phyloP scores from a whole-genome alignment of 257 asterid species.

The Phtheirospermum japonicum region DNA sequence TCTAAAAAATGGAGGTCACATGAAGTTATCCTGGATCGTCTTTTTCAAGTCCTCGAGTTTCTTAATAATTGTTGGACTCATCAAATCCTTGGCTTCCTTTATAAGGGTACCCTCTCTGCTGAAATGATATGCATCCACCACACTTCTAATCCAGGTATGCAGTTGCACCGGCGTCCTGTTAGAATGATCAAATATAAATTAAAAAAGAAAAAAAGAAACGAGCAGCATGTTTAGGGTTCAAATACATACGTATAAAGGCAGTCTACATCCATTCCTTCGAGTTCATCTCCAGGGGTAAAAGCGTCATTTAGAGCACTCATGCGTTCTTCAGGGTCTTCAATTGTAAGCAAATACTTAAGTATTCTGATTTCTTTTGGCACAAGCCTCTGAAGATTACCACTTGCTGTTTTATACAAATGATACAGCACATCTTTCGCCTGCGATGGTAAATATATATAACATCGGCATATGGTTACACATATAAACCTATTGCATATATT shows the following conservation, averaged over 20 bases:
- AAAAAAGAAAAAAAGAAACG: neutral
- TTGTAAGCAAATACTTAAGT: constrained; percentile 71
- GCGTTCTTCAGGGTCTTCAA: constrained; percentile 81
- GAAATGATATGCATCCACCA: constrained; percentile 73
- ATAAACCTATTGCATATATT: too few relatives aligned
- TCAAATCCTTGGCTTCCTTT: constrained; percentile 77
- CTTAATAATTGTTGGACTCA: constrained; percentile 66
- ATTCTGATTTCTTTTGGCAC: constrained; percentile 93
- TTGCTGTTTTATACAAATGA: constrained; percentile 68
- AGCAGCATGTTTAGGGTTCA: constrained; percentile 11
- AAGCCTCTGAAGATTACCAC: constrained; percentile 81
- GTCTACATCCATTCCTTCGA: constrained; percentile 71
- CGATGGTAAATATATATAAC: neutral
- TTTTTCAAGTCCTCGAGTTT: constrained; percentile 65
- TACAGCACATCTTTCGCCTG: constrained; percentile 82
- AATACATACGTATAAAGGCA: constrained; percentile 72
- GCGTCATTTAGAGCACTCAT: constrained; percentile 75
- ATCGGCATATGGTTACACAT: too few relatives aligned
- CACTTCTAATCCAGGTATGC: constrained; percentile 56
- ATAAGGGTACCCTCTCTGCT: constrained; percentile 81
- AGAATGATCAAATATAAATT: neutral
- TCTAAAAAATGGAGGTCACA: constrained; percentile 56
- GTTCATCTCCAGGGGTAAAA: constrained; percentile 89
- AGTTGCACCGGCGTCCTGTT: constrained; percentile 80
- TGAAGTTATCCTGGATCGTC: constrained; percentile 68